Conservation (phyloP, 768 basidiomycete species). For the Tricholoma terreum region DNA sequence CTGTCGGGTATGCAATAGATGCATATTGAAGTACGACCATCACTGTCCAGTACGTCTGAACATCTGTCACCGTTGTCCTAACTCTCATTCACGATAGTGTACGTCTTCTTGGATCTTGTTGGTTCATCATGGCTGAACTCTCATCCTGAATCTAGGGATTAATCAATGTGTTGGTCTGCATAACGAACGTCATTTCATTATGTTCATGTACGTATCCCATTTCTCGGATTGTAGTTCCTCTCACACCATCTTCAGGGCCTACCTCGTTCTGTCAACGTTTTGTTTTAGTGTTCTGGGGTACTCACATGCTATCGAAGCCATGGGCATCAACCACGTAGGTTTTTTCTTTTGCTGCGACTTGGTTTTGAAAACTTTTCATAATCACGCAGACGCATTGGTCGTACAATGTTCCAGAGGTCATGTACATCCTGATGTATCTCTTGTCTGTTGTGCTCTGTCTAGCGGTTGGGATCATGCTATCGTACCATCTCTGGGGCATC, state of each 20-base stretch:
- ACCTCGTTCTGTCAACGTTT: slow-evolving; percentile 71
- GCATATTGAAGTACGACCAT: slow-evolving; percentile 88
- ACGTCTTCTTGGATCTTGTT: slow-evolving; percentile 17
- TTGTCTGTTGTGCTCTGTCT: slow-evolving; percentile 72
- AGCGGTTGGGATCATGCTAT: slow-evolving; percentile 68
- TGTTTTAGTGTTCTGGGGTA: slow-evolving; percentile 66
- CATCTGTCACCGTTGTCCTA: slow-evolving; percentile 1
- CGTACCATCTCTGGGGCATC: slow-evolving; percentile 73
- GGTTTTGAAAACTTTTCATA: background rate
- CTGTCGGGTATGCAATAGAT: slow-evolving; percentile 87
- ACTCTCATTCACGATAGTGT: slow-evolving; percentile 32
- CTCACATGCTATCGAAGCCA: slow-evolving; percentile 49
- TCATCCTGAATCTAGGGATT: slow-evolving; percentile 57
- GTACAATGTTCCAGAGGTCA: slow-evolving; percentile 60
- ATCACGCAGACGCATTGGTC: slow-evolving; percentile 44
- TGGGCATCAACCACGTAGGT: slow-evolving; percentile 45
- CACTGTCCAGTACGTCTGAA: slow-evolving; percentile 78
- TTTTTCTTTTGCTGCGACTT: slow-evolving; percentile 26
- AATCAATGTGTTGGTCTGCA: slow-evolving; percentile 96
- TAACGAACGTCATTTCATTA: slow-evolving; percentile 93
- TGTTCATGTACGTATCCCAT: slow-evolving; percentile 76
- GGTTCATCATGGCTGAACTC: background rate
- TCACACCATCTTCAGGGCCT: slow-evolving; percentile 50
- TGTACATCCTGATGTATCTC: slow-evolving; percentile 74
- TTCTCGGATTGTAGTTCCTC: background rate